Evolutionary conservation across 371 early-diverging fungal genomes (phyloP), one percentile per base, ranked within the genome.

Genomic region (Mucor sp.): DNA sequence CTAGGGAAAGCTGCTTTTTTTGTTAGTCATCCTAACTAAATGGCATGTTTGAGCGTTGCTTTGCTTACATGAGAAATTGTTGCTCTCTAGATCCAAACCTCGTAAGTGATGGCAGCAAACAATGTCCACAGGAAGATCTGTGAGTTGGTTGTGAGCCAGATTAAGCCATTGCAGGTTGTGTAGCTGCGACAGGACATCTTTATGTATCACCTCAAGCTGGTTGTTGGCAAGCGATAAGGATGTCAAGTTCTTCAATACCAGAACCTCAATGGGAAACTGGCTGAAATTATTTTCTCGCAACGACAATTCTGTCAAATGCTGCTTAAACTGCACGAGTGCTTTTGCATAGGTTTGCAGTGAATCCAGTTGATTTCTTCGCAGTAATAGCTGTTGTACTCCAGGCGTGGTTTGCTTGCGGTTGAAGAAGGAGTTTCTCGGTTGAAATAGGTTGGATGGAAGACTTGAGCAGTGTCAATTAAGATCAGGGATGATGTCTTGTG

Each of bases 201-300:
- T 41, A 19, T 64, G 67, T n/a, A 77, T 73, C 9, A 27, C 15
- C 19, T 56, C 19, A 15, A 91, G 76, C 62, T 70, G 75, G 69
- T 92, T 92, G 47, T 83, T 83, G 3, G 88, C 87, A 6, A 92
- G 72, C 8, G 91, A 91, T 5, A 92, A 72, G 74, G 87, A 87
- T 14, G 81, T 86, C 23, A 92, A 75, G 17, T 88, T 82, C 8
- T 71, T 78, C 30, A 91, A 77, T 5, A 74, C 60, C 12, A 84
- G 70, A n/a, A 90, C 77, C 50, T 88, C 85, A 5, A 71, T 66
- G 8, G 92, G 92, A 27, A 86, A 74, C n/a, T 75, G 61, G 3
- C 60, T 56, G n/a, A 87, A 44, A 8, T 68, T 64, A 30, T 87
- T 87, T 41, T 79, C 79, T 37, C 84, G 72, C 6, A 87, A 60